Evolutionary conservation across 371 early-diverging fungal species (phyloP).

Genomic region (Zancudomyces culisetae): DNA sequence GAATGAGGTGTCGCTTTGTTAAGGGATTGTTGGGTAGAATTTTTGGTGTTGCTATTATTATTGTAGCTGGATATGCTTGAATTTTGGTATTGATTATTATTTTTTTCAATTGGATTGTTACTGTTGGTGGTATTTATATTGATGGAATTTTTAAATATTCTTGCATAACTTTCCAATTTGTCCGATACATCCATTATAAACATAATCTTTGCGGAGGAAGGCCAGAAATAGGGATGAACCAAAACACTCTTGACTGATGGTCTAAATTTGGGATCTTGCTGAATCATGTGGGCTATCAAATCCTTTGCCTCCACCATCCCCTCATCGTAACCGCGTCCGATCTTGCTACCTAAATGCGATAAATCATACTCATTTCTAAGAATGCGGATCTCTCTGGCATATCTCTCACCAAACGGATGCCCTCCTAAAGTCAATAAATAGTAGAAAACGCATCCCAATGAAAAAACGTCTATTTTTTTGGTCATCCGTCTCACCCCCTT

Average conservation of each 20-base stretch:
- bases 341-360: conserved; percentile 41
- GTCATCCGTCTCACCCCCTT: conserved; percentile 39
- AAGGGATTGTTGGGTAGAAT: no score
- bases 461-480: conserved; percentile 83
- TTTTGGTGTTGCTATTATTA: no score
- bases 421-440: conserved; percentile 73
- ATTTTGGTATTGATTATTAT: background rate
- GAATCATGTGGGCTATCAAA: conserved; percentile 75
- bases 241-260: conserved; percentile 56
- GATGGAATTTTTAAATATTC: conserved; percentile 18
- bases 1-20: background rate
- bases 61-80: no score
- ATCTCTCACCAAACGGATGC: conserved; percentile 90
- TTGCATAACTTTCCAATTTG: conserved; percentile 70
- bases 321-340: conserved; percentile 2
- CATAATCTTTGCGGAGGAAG: conserved; percentile 48
- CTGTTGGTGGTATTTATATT: background rate
- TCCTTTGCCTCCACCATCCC: conserved; percentile 64
- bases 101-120: background rate
- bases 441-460: conserved; percentile 84
- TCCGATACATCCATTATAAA: conserved; percentile 92
- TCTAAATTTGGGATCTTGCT: conserved; percentile 47
- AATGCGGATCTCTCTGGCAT: conserved; percentile 70
- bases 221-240: conserved; percentile 91
- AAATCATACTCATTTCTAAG: conserved; percentile 50